These are phyloP conservation scores for Kodamaea kaohsiungensis DNA, from an alignment of 805 yeast genomes.

Conservation along the genomic window DNA sequence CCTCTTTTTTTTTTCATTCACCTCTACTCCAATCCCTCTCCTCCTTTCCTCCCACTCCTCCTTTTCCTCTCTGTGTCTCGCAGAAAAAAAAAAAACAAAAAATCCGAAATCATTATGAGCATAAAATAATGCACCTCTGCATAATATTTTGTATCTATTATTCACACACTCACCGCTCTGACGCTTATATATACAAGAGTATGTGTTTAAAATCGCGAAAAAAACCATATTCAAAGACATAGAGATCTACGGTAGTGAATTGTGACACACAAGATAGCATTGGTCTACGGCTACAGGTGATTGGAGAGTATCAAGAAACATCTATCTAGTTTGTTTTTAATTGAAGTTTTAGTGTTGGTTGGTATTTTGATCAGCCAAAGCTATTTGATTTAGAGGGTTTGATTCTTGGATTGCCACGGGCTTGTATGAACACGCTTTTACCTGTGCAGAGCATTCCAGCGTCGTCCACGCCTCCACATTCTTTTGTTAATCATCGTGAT, in stretches of 20 bases:
- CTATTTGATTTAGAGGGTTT: not conserved
- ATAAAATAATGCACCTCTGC: not conserved
- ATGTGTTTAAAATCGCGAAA: slow-evolving; percentile 1
- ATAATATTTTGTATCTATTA: slow-evolving; percentile 3
- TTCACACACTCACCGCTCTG: slow-evolving; percentile 3
- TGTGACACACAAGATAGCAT: not conserved
- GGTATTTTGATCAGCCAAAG: not conserved
- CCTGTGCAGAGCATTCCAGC: slow-evolving; percentile 2
- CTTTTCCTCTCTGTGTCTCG: not conserved
- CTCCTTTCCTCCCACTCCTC: not conserved
- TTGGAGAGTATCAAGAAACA: not conserved
- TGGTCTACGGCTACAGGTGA: not conserved
- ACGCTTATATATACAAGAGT: slow-evolving; percentile 3
- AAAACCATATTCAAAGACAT: not conserved
- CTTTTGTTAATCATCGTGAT: not conserved
- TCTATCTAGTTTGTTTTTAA: not conserved
- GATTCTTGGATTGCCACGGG: not conserved
- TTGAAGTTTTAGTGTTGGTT: not conserved
- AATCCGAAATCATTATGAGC: not conserved
- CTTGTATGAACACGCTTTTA: not conserved
- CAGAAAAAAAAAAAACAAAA: not conserved
- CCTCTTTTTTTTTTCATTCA: too few species aligned
- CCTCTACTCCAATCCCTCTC: not conserved
- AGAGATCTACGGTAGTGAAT: not conserved
- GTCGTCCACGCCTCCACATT: slow-evolving; percentile 2